Evolutionary conservation across 2,329 filamentous ascomycete genomes (phyloP).

Genomic region (Alternaria longipes): DNA sequence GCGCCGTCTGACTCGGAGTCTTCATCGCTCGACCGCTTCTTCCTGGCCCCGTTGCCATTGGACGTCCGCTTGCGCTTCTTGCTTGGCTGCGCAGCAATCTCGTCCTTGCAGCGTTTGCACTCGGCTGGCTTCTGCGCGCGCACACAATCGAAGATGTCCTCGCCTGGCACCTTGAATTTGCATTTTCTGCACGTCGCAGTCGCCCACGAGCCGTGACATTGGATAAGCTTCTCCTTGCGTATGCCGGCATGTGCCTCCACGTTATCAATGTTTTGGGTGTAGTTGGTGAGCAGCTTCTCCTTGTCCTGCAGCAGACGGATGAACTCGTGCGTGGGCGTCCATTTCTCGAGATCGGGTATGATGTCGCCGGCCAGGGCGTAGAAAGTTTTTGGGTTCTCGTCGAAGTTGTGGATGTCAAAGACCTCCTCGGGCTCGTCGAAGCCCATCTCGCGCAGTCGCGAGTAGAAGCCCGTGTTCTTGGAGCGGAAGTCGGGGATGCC

Average conservation of each 20-base stretch:
- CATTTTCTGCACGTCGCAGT: constrained; percentile 90
- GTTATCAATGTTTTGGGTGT: constrained; percentile 99
- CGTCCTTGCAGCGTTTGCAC: constrained; percentile 74
- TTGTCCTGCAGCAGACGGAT: constrained; percentile 88
- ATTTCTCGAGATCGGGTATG: constrained; percentile 79
- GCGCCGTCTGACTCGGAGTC: constrained; percentile 67
- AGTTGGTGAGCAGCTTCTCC: constrained; percentile 91
- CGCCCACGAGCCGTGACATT: constrained; percentile 96
- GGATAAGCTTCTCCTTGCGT: constrained; percentile 80
- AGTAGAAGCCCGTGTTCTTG: constrained; percentile 90
- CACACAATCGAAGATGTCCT: constrained; percentile 82
- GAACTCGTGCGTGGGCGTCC: constrained; percentile 92
- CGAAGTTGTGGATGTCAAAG: constrained; percentile 89
- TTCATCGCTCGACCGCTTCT: constrained; percentile 61
- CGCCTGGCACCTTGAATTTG: constrained; percentile 74
- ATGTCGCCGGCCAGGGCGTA: constrained; percentile 93
- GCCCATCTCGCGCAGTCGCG: constrained; percentile 80
- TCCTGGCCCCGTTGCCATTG: constrained; percentile 54
- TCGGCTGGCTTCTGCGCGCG: constrained; percentile 77
- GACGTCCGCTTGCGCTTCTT: constrained; percentile 64
- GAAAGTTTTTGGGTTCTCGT: constrained; percentile 85
- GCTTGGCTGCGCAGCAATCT: constrained; percentile 59
- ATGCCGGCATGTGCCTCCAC: constrained; percentile 90
- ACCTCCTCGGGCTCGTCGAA: constrained; percentile 89
- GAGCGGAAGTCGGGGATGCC: constrained; percentile 98